Base-by-base conservation (phyloP, 2,329 filamentous ascomycete species). In the Pestalotiopsis fici region DNA sequence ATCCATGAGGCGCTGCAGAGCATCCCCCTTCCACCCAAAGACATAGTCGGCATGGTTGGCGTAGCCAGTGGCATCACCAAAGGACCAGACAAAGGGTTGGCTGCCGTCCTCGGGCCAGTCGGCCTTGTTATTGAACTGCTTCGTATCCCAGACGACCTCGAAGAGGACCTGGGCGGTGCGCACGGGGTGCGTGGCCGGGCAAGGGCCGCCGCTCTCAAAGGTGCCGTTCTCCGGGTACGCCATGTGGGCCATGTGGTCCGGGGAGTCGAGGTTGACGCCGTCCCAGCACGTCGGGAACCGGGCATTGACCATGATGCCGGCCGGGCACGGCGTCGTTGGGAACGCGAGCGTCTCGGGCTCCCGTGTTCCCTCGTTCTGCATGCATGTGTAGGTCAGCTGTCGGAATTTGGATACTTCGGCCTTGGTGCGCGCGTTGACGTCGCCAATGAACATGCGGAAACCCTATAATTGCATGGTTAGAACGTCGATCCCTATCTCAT, bases 131-230 rank as follows among this genome's bases (percentile, higher is more conserved):
- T 76, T 75, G 65, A 77, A 76, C 7, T 68, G 66, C 50, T 68
- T 68, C 11, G 75, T 77, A 64, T 82, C 76, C 82, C 84, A 91
- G 74, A 88, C 83, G 65, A 88, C 84, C 75, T 90, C 88, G 71
- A 82, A 87, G 80, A 91, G 89, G 65, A 91, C 81, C 23, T 87
- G 88, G 18, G 88, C 81, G 2, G 89, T 78, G 69, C 85, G 86
- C 1, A 84, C 82, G 1, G 86, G 87, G 72, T 87, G 85, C 2
- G 78, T 79, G 4, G 28, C 62, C 0, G 86, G 86, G 70, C 86
- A 88, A 21, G 73, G 71, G 11, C 85, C 86, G 55, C 73, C 69
- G 67, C 84, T 80, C 25, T 79, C 74, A 4, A 70, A 74, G 25
- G 71, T 71, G 2, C 69, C 68, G 6, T 12, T 71, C 70, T 6